Base-by-base conservation (phyloP, 768 basidiomycete genomes). In the Trametes cingulata region DNA sequence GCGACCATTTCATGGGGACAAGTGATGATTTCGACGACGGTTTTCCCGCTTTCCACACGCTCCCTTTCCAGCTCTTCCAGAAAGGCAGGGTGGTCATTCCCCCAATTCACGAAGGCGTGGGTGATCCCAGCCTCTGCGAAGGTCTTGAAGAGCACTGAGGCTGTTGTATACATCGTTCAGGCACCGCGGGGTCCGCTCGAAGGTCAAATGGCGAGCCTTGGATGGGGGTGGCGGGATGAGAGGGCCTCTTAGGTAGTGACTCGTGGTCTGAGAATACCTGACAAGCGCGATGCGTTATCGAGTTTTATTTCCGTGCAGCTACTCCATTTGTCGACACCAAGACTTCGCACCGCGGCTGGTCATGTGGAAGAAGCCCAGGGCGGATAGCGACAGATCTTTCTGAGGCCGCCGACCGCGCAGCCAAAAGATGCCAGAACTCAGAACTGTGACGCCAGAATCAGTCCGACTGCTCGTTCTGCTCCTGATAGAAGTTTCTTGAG, bases 1-100 rank as follows among this genome's bases (percentile, higher is more conserved):
- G 85, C 89, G 6, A 89, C 89, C 86, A 89, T 88, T 68, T 91
- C 89, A 53, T 89, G 88, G 0, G 88, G 88, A 58, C 84, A 87
- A 2, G 83, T 89, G 19, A 90, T 74, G 52, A 91, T 80, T 58
- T 77, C 69, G n/a, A 81, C 77, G 6, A 71, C 55, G 3, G 81
- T 80, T 14, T 71, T 62, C 13, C 69, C 72, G 2, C 77, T 76
- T 49, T 73, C 71, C 6, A 71, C 67, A 3, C 84, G 78, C 62
- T 87, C 84, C 24, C 84, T 75, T 56, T 82, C 80, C 7, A 90
- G 77, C 36, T 89, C 88, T 64, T 90, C 88, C 27, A 90, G 77
- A n/a, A 91, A 71, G 0, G 83, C 87, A 0, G 88, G 87, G 64
- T 90, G 88, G 65, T 91, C 88, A 0, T 85, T 87, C 0, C 88